Evolutionary conservation across 164 flowering plant genomes (phyloP).

Genomic region (Magnolia changhungtana): DNA sequence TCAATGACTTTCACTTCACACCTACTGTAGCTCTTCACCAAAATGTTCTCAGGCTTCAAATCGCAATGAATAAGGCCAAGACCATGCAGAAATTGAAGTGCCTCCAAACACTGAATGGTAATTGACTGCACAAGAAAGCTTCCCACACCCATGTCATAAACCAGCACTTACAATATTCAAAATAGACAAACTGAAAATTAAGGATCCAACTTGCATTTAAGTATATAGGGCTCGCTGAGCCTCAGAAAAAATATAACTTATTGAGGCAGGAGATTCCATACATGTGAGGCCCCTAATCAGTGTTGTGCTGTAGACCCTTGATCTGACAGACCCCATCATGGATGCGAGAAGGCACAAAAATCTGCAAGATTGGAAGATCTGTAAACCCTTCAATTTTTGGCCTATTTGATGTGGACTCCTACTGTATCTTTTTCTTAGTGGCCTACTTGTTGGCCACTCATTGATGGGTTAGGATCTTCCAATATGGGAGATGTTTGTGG

Average conservation of each 20-base stretch:
- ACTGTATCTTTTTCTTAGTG: background rate
- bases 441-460: background rate
- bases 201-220: no score
- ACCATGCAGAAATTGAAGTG: conserved; percentile 87
- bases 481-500: background rate
- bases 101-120: conserved; percentile 95
- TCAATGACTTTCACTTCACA: conserved; percentile 99
- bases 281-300: no score
- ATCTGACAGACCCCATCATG: background rate
- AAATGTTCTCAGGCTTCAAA: conserved; percentile 96
- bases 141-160: conserved; percentile 12
- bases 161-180: conserved; percentile 3
- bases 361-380: background rate
- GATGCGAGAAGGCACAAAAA: background rate
- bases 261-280: no score
- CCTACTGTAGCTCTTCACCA: conserved; percentile 98
- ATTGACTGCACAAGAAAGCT: conserved; percentile 69
- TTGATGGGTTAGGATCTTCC: background rate
- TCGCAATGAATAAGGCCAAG: conserved; percentile 99
- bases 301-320: background rate
- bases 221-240: no score
- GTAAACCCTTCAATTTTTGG: background rate
- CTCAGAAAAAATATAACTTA: no score
- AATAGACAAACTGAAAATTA: background rate
- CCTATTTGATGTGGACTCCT: background rate